Percentiles rank a stretch among this genome's conserved stretches.
phyloP scores from a whole-genome alignment of 1,139 yeast genomes.

The Candida frijolesensis region DNA sequence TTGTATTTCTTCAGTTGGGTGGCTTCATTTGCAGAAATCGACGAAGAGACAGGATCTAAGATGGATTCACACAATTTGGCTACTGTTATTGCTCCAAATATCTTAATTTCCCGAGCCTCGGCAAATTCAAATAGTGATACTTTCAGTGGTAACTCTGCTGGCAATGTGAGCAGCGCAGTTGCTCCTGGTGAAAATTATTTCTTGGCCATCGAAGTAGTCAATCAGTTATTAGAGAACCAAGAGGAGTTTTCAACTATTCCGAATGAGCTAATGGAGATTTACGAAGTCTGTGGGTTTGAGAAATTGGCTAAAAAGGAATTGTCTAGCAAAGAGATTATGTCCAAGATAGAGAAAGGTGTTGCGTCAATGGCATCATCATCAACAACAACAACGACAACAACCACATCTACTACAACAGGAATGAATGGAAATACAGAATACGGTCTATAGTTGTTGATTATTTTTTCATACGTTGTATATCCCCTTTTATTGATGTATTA shows the following conservation, averaged over 20 bases:
- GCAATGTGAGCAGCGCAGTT: constrained; percentile 27
- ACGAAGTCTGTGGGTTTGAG: constrained; percentile 37
- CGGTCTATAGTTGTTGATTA: not conserved
- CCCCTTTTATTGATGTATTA: not conserved
- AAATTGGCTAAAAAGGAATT: constrained; percentile 18
- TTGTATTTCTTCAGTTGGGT: constrained; percentile 92
- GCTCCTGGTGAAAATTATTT: constrained; percentile 72
- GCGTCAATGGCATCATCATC: not conserved
- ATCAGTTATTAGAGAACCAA: constrained; percentile 79
- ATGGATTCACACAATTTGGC: constrained; percentile 97
- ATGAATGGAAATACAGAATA: constrained; percentile 1
- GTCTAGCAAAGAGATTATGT: constrained; percentile 42
- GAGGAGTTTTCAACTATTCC: constrained; percentile 84
- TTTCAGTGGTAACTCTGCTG: constrained; percentile 17
- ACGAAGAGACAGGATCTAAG: constrained; percentile 86
- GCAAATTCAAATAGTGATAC: constrained; percentile 17
- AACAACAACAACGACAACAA: constrained; percentile 3
- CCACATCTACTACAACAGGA: too few relatives aligned
- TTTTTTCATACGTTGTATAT: not conserved
- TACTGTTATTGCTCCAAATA: constrained; percentile 93
- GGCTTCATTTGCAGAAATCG: constrained; percentile 89
- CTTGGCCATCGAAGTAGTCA: constrained; percentile 88
- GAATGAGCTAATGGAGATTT: constrained; percentile 45
- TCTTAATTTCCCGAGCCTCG: constrained; percentile 57
- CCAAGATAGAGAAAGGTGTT: constrained; percentile 30